These are phyloP conservation scores for Magnaporthiopsis poae DNA, from an alignment of 2,329 filamentous ascomycete species.

Conservation along the genomic window DNA sequence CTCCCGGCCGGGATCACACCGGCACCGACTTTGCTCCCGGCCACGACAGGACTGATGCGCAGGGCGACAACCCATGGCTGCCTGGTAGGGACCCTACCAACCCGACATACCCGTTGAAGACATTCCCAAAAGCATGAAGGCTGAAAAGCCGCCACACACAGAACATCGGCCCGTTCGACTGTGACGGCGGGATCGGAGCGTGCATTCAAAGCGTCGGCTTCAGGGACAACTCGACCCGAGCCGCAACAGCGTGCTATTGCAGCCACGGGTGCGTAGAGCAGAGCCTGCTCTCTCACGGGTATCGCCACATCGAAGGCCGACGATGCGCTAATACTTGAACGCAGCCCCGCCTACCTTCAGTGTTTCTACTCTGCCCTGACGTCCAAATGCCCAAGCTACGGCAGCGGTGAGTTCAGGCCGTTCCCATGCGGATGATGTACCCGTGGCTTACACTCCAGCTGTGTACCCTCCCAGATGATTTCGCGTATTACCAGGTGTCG, in stretches of 20 bases:
- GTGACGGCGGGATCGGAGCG: conserved; percentile 13
- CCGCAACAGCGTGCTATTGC: conserved; percentile 16
- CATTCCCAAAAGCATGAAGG: no score
- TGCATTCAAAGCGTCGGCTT: conserved; percentile 12
- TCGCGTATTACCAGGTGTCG: conserved; percentile 12
- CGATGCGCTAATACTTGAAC: no score
- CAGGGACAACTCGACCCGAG: background rate
- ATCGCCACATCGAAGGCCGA: no score
- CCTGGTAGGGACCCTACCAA: no score
- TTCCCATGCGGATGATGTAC: background rate
- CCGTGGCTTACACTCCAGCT: no score
- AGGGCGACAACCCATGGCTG: no score
- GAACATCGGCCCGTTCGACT: conserved; percentile 1
- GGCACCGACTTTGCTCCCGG: no score
- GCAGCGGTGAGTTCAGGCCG: background rate
- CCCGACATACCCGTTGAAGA: no score
- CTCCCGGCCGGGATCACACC: no score
- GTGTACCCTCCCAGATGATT: conserved; percentile 6
- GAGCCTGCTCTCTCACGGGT: no score
- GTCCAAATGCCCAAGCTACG: conserved; percentile 10
- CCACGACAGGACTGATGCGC: no score
- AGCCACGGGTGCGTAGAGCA: conserved; percentile 11
- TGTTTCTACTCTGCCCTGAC: conserved; percentile 14
- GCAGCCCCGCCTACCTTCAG: conserved; percentile 14
- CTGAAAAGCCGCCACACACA: no score